Evolutionary conservation across 2,329 filamentous ascomycete genomes (phyloP).

Genomic region (Aspergillus eucalypticola): DNA sequence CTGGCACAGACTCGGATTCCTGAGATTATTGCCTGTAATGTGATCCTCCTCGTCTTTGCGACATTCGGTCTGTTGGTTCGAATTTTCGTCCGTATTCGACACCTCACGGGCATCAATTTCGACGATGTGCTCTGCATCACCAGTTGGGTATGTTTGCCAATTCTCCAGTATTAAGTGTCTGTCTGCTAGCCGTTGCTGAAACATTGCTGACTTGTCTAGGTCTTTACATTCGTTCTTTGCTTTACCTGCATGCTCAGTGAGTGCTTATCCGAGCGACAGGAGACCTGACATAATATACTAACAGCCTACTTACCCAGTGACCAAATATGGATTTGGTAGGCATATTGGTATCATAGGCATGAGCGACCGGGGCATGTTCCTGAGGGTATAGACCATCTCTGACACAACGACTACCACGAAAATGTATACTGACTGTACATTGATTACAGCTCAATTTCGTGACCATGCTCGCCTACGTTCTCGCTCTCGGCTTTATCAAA

Average conservation of each 20-base stretch:
- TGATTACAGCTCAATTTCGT: constrained; percentile 21
- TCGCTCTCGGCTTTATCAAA: constrained; percentile 35
- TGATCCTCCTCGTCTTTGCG: constrained; percentile 11
- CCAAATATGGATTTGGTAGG: constrained; percentile 23
- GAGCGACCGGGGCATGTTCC: constrained; percentile 15
- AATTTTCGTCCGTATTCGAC: constrained; percentile 18
- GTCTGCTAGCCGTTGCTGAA: not conserved
- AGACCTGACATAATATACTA: not conserved
- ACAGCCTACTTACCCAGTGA: constrained; percentile 15
- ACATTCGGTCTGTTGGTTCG: constrained; percentile 17
- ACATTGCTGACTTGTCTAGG: not conserved
- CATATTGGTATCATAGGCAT: constrained; percentile 17
- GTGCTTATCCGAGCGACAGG: not conserved
- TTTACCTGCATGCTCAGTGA: constrained; percentile 13
- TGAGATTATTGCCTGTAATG: constrained; percentile 20
- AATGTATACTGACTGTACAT: not conserved
- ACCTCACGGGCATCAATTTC: constrained; percentile 17
- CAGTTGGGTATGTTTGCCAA: constrained; percentile 15
- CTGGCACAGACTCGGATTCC: constrained; percentile 13
- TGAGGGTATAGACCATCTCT: constrained; percentile 15
- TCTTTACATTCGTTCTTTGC: constrained; percentile 17
- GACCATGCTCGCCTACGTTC: constrained; percentile 25
- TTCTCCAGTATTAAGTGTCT: too few relatives aligned
- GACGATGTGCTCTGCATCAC: constrained; percentile 21
- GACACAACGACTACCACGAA: too few relatives aligned